A percentile compares a stretch with the other conserved stretches of the same genome.
These are phyloP conservation scores for Candida dubliniensis DNA, from an alignment of 1,139 yeast species.

Conservation along the genomic window DNA sequence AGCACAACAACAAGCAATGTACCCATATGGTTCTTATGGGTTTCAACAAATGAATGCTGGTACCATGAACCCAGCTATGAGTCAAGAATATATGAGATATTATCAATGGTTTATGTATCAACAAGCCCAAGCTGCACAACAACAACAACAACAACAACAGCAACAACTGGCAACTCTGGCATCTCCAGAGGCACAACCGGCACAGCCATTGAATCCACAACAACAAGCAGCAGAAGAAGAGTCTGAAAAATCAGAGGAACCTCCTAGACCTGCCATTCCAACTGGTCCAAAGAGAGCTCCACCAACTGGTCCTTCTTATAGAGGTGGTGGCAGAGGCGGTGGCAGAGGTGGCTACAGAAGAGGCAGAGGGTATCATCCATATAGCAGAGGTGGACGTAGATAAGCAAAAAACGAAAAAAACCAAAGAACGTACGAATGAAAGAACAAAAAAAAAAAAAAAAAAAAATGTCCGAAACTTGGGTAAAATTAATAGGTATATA, in stretches of 20 bases:
- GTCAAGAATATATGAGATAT: slow-evolving; percentile 85
- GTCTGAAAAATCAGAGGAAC: slow-evolving; percentile 15
- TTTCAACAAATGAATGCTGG: slow-evolving; percentile 7
- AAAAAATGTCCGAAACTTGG: neutral
- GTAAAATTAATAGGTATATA: slow-evolving; percentile 4
- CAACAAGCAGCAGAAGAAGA: slow-evolving; percentile 40
- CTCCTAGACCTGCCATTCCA: slow-evolving; percentile 38
- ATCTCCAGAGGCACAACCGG: slow-evolving; percentile 43
- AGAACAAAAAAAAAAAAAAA: neutral
- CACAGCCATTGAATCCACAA: slow-evolving; percentile 56
- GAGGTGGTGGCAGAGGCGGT: slow-evolving; percentile 28
- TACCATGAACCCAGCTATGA: slow-evolving; percentile 68
- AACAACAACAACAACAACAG: slow-evolving; percentile 14
- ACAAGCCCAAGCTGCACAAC: slow-evolving; percentile 32
- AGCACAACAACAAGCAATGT: slow-evolving; percentile 21
- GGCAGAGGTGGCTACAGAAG: slow-evolving; percentile 22
- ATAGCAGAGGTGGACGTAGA: slow-evolving; percentile 24
- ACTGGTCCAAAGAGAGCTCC: slow-evolving; percentile 46
- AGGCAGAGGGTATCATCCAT: slow-evolving; percentile 29
- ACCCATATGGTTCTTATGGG: slow-evolving; percentile 29
- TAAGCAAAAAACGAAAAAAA: too few relatives aligned
- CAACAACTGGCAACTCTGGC: slow-evolving; percentile 14
- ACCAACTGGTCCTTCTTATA: slow-evolving; percentile 41
- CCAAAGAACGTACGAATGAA: neutral
- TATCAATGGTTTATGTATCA: slow-evolving; percentile 73